Evolutionary conservation across 129 eudicot genomes (phyloP).

Genomic region (Ambrosia trifida): DNA sequence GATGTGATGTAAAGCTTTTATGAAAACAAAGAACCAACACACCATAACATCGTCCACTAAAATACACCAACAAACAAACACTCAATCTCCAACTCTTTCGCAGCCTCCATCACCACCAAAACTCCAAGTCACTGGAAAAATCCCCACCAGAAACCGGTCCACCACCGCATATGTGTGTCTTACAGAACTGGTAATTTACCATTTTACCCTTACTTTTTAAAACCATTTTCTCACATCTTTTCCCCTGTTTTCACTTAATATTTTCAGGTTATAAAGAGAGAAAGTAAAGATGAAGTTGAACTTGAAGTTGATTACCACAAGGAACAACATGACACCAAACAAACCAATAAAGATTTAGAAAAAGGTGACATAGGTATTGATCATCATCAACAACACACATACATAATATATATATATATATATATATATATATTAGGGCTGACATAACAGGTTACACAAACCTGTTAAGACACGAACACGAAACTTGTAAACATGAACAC

Average conservation of each 20-base stretch:
- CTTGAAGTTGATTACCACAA: conserved; percentile 16
- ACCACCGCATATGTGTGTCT: conserved; percentile 56
- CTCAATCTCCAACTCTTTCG: conserved; percentile 19
- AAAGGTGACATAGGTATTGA: conserved; percentile 52
- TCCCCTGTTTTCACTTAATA: conserved; percentile 10
- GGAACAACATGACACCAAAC: conserved; percentile 20
- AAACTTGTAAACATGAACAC: too few species aligned
- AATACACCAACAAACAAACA: conserved; percentile 37
- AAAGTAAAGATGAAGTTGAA: conserved; percentile 15
- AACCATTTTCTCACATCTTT: conserved; percentile 10
- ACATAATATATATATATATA: too few species aligned
- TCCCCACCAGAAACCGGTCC: conserved; percentile 26
- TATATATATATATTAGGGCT: too few species aligned
- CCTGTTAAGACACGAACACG: too few species aligned
- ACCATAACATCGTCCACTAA: conserved; percentile 14
- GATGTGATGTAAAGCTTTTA: conserved; percentile 38
- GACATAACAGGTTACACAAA: too few species aligned
- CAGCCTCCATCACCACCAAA: conserved; percentile 9
- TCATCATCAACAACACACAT: conserved; percentile 37
- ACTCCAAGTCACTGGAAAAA: background rate
- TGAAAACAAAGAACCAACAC: conserved; percentile 37
- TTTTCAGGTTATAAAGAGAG: conserved; percentile 45
- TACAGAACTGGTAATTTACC: conserved; percentile 46
- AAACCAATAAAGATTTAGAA: conserved; percentile 49
- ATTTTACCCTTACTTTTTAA: conserved; percentile 1